Conservation (phyloP, 805 yeast species). For the Tetrapisispora fleetii region DNA sequence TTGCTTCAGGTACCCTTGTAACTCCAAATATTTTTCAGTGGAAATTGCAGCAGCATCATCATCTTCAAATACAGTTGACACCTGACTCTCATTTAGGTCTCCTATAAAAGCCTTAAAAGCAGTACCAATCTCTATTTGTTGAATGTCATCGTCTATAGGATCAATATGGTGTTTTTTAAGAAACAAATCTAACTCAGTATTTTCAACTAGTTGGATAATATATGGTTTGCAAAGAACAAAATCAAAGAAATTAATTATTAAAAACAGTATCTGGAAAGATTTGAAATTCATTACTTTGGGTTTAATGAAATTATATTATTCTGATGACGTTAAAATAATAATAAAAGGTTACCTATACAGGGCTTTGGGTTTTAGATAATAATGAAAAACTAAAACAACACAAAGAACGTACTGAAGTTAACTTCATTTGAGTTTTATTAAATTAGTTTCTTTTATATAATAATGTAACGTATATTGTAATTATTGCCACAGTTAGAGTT, state of each 20-base stretch:
- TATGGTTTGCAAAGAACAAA: conserved; percentile 6
- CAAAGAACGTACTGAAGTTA: too few relatives aligned
- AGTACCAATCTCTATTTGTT: conserved; percentile 23
- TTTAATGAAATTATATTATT: neutral
- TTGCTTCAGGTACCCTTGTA: conserved; percentile 32
- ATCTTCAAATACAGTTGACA: conserved; percentile 30
- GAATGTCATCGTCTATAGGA: conserved; percentile 5
- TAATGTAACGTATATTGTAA: too few relatives aligned
- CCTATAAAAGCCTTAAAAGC: conserved; percentile 31
- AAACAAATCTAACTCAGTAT: conserved; percentile 12
- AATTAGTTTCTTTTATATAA: too few relatives aligned
- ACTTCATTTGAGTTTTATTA: too few relatives aligned
- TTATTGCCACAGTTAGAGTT: too few relatives aligned
- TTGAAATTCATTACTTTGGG: neutral
- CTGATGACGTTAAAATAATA: too few relatives aligned
- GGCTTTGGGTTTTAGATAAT: too few relatives aligned
- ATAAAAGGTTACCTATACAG: too few relatives aligned
- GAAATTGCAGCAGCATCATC: conserved; percentile 30
- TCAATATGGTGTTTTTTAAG: conserved; percentile 10
- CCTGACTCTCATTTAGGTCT: conserved; percentile 25
- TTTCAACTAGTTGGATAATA: conserved; percentile 22
- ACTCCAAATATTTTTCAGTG: conserved; percentile 27
- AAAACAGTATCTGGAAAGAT: neutral
- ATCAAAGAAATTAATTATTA: neutral
- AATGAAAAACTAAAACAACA: too few relatives aligned